phyloP scores from a whole-genome alignment of 2,329 filamentous ascomycete species.

The Ascocoryne sarcoides region DNA sequence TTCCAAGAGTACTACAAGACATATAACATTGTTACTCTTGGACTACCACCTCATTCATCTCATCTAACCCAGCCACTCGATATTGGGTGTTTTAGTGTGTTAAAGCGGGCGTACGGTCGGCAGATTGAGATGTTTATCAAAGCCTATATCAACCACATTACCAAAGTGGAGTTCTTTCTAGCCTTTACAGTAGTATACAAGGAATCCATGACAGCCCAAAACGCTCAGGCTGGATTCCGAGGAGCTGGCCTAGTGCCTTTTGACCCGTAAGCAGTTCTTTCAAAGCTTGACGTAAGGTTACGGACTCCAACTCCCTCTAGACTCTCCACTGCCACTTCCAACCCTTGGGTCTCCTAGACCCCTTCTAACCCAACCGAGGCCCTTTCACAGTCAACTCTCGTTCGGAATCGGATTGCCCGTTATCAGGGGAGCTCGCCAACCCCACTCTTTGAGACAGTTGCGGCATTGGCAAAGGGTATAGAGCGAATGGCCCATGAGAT shows the following conservation, averaged over 20 bases:
- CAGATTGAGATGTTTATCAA: slow-evolving; percentile 26
- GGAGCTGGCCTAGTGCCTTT: slow-evolving; percentile 28
- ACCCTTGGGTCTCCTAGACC: slow-evolving; percentile 5
- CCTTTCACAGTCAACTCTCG: background rate
- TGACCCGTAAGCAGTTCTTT: slow-evolving; percentile 27
- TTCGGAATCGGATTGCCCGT: slow-evolving; percentile 1
- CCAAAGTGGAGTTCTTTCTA: slow-evolving; percentile 23
- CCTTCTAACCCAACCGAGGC: slow-evolving; percentile 1
- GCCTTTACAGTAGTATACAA: slow-evolving; percentile 24
- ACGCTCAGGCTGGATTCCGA: slow-evolving; percentile 26
- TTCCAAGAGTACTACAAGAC: slow-evolving; percentile 30
- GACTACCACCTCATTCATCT: slow-evolving; percentile 26
- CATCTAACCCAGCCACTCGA: slow-evolving; percentile 33
- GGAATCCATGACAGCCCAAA: slow-evolving; percentile 23
- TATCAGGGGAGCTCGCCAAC: background rate
- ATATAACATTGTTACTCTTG: slow-evolving; percentile 31
- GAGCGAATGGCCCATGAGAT: slow-evolving; percentile 7
- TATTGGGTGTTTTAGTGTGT: slow-evolving; percentile 30
- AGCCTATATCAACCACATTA: slow-evolving; percentile 26
- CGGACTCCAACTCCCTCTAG: slow-evolving; percentile 15
- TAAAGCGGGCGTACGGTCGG: slow-evolving; percentile 29
- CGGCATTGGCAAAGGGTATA: slow-evolving; percentile 8
- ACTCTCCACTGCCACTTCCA: slow-evolving; percentile 3
- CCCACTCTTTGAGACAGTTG: slow-evolving; percentile 7
- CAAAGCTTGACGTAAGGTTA: slow-evolving; percentile 25